Evolutionary conservation across 2,329 filamentous ascomycete genomes (phyloP).

Genomic region (Microcera coccophila): DNA sequence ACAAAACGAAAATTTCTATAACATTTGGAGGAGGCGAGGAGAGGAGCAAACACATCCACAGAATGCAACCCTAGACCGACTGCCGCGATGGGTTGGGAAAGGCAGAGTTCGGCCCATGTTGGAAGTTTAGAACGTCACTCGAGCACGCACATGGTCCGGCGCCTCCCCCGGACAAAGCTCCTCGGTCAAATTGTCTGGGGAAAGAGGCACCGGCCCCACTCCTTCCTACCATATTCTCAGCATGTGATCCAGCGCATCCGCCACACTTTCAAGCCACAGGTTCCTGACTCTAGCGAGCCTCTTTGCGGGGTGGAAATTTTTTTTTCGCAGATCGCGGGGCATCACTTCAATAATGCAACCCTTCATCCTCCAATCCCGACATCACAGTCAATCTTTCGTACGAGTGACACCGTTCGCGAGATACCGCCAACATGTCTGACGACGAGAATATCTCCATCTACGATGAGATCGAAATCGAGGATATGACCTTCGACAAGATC

Average conservation of each 20-base stretch:
- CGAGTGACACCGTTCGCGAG: not conserved
- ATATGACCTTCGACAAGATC: slow-evolving; percentile 84
- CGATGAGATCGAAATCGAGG: slow-evolving; percentile 97
- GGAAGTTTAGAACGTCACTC: not conserved
- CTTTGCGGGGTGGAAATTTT: slow-evolving; percentile 14
- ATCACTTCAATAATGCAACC: slow-evolving; percentile 18
- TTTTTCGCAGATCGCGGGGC: slow-evolving; percentile 23
- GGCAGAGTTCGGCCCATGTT: not conserved
- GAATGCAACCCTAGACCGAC: not conserved
- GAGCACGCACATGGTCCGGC: not conserved
- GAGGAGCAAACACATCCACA: no score
- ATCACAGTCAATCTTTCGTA: slow-evolving; percentile 1
- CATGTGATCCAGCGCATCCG: slow-evolving; percentile 24
- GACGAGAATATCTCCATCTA: slow-evolving; percentile 71
- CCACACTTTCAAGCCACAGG: slow-evolving; percentile 16
- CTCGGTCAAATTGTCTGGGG: slow-evolving; percentile 29
- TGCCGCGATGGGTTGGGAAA: not conserved
- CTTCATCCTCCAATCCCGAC: slow-evolving; percentile 5
- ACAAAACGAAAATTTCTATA: not conserved
- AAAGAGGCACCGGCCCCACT: slow-evolving; percentile 22
- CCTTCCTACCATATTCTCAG: slow-evolving; percentile 16
- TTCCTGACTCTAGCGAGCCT: not conserved
- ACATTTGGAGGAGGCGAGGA: not conserved
- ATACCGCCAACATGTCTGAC: slow-evolving; percentile 51
- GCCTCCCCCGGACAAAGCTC: slow-evolving; percentile 13